A percentile compares a stretch with the other conserved stretches of the same genome.
Evolutionary conservation across 2,329 filamentous ascomycete genomes (phyloP).

Genomic region (Colletotrichum caudatum): DNA sequence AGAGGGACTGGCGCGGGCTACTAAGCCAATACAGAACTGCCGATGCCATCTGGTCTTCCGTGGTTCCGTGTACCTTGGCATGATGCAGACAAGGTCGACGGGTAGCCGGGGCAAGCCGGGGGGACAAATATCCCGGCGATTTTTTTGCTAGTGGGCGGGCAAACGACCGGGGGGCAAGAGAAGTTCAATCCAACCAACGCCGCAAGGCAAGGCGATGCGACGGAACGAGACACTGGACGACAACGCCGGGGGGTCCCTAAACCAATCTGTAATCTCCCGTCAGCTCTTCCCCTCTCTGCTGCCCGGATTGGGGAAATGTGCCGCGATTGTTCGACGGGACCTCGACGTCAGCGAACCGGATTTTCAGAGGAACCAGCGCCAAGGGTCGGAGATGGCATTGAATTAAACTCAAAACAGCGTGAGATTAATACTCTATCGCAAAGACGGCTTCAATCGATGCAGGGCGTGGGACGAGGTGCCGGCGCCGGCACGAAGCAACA

Average conservation of each 20-base stretch:
- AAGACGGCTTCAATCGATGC: not conserved
- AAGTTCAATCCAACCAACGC: not conserved
- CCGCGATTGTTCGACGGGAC: slow-evolving; percentile 24
- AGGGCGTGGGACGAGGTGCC: not conserved
- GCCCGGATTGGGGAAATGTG: slow-evolving; percentile 29
- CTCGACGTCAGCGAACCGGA: slow-evolving; percentile 24
- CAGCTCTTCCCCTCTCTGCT: slow-evolving; percentile 11
- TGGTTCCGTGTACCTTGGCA: slow-evolving; percentile 19
- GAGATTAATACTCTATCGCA: not conserved
- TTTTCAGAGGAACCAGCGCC: slow-evolving; percentile 29
- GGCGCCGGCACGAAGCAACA: not conserved
- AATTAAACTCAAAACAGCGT: slow-evolving; percentile 6
- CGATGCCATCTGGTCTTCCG: slow-evolving; percentile 21
- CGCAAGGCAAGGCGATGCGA: not conserved
- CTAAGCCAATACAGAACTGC: slow-evolving; percentile 9
- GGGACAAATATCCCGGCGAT: not conserved
- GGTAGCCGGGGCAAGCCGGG: not conserved
- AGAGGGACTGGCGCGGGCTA: slow-evolving; percentile 1
- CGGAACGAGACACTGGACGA: not conserved
- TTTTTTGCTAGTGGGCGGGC: not conserved
- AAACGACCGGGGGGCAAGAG: too few species aligned
- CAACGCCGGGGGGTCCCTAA: slow-evolving; percentile 2
- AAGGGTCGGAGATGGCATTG: slow-evolving; percentile 16
- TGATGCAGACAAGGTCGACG: slow-evolving; percentile 1
- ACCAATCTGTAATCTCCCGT: slow-evolving; percentile 32